phyloP scores from a whole-genome alignment of 2,329 filamentous ascomycete species.

The Pseudonectria foliicola region DNA sequence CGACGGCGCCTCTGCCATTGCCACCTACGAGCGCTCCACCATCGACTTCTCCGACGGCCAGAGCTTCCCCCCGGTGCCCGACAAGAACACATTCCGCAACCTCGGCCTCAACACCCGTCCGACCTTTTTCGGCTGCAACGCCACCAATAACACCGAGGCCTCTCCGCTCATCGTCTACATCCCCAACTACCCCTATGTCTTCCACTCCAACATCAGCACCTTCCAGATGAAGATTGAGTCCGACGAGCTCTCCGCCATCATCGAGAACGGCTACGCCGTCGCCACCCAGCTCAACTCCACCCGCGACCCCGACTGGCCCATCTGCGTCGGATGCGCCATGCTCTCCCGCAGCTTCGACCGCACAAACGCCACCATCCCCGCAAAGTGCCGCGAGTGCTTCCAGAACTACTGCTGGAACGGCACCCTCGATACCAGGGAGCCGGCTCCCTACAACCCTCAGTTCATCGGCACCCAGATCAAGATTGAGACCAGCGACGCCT shows the following conservation, averaged over 20 bases:
- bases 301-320: conserved; percentile 65
- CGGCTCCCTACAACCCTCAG: conserved; percentile 27
- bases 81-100: conserved; percentile 48
- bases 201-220: conserved; percentile 71
- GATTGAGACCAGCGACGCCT: conserved; percentile 15
- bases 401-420: conserved; percentile 88
- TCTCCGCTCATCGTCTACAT: conserved; percentile 78
- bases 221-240: conserved; percentile 60
- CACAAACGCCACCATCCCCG: conserved; percentile 61
- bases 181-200: conserved; percentile 68
- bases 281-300: conserved; percentile 80
- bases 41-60: conserved; percentile 43
- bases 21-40: conserved; percentile 49
- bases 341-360: conserved; percentile 68
- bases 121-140: conserved; percentile 59
- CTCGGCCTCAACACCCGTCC: conserved; percentile 52
- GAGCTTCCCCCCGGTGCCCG: conserved; percentile 52
- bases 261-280: conserved; percentile 78
- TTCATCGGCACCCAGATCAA: conserved; percentile 21
- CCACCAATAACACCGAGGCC: conserved; percentile 42
- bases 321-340: conserved; percentile 83
- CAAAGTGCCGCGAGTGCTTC: conserved; percentile 72
- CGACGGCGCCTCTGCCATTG: conserved; percentile 51
- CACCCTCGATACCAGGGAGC: conserved; percentile 35
- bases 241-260: conserved; percentile 66